Evolutionary conservation across 441 rosid genomes (phyloP).

Genomic region (Adansonia gregorii): DNA sequence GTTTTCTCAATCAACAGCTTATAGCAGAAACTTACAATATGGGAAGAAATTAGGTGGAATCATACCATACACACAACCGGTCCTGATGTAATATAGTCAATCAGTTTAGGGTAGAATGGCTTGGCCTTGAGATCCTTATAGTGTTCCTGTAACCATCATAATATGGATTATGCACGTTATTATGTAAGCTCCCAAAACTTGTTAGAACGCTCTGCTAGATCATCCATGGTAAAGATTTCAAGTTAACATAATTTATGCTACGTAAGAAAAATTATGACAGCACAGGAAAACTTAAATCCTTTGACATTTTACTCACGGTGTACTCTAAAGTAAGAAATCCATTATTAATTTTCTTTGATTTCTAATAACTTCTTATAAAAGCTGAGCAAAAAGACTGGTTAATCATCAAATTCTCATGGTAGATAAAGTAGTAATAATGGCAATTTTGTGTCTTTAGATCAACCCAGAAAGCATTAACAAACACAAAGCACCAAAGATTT

Average conservation of each 20-base stretch:
- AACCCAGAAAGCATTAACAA: not conserved
- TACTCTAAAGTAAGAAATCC: not conserved
- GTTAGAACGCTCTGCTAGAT: not conserved
- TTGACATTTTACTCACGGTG: not conserved
- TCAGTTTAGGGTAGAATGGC: conserved; percentile 79
- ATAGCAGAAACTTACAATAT: not conserved
- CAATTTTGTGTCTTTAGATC: not conserved
- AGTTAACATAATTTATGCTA: not conserved
- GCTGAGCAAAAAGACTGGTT: not conserved
- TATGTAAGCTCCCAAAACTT: not conserved
- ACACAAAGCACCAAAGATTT: not conserved
- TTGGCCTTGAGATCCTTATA: conserved; percentile 84
- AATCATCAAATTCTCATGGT: not conserved
- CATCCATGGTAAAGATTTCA: not conserved
- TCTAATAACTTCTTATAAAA: not conserved
- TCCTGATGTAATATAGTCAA: conserved; percentile 84
- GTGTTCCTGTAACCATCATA: conserved; percentile 62
- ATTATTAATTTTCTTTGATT: not conserved
- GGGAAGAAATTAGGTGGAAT: not conserved
- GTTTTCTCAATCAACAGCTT: not conserved
- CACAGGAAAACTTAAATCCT: not conserved
- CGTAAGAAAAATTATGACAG: not conserved
- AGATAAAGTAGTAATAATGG: not conserved
- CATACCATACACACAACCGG: conserved; percentile 96
- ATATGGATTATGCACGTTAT: not conserved